phyloP scores from a whole-genome alignment of 805 yeast species.

The Zygoascus biomembranicola region DNA sequence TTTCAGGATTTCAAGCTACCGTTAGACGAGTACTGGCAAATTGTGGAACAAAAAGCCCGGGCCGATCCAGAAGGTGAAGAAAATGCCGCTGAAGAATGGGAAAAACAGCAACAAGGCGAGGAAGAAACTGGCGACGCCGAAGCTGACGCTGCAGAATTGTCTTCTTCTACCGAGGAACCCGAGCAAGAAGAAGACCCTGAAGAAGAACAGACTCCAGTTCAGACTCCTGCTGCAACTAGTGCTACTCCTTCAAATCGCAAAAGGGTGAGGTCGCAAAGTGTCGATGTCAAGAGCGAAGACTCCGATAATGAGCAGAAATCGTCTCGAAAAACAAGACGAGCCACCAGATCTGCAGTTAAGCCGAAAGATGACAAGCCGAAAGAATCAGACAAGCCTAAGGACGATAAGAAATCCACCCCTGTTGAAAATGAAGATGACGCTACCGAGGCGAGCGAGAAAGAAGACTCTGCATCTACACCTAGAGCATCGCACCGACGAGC shows the following conservation, averaged over 20 bases:
- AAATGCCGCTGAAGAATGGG: conserved; percentile 7
- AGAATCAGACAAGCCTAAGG: background rate
- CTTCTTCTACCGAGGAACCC: conserved; percentile 3
- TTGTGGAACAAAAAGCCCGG: conserved; percentile 3
- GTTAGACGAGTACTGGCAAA: background rate
- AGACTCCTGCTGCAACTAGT: background rate
- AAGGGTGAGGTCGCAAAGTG: background rate
- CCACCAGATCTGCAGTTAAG: conserved; percentile 1
- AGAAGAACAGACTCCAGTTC: background rate
- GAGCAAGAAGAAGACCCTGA: conserved; percentile 11
- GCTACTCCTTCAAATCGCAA: background rate
- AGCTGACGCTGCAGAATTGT: background rate
- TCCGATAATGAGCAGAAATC: conserved; percentile 1
- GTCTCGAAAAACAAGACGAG: background rate
- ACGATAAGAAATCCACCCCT: background rate
- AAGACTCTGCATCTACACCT: conserved; percentile 1
- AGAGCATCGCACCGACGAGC: conserved; percentile 7
- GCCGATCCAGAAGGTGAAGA: background rate
- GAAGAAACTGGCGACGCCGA: conserved; percentile 1
- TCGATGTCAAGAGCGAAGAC: background rate
- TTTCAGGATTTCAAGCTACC: background rate
- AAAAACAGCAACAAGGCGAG: background rate
- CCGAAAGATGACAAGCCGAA: background rate
- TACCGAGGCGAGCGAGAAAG: background rate
- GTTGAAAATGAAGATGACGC: conserved; percentile 13